These are phyloP conservation scores for Capronia epimyces DNA, from an alignment of 2,329 filamentous ascomycete species.

Conservation along the genomic window DNA sequence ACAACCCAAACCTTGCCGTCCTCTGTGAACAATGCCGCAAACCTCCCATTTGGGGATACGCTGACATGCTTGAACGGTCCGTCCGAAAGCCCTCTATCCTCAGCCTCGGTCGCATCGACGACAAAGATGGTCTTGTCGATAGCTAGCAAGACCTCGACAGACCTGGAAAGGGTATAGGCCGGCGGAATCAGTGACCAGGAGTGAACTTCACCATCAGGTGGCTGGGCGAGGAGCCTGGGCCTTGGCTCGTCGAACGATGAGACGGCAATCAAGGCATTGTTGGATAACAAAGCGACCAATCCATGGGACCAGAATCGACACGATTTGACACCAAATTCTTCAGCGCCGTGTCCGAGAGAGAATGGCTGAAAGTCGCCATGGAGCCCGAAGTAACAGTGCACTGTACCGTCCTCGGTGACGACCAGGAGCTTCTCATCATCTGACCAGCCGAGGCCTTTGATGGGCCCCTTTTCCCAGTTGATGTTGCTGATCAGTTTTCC, in stretches of 20 bases:
- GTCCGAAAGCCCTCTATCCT: slow-evolving; percentile 84
- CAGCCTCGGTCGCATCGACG: slow-evolving; percentile 80
- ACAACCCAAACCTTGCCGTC: slow-evolving; percentile 87
- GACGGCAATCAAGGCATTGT: slow-evolving; percentile 83
- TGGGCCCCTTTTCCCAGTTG: slow-evolving; percentile 80
- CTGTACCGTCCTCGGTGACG: slow-evolving; percentile 81
- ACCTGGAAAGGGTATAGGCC: slow-evolving; percentile 79
- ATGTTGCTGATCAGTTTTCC: slow-evolving; percentile 82
- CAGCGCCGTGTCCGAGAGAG: slow-evolving; percentile 80
- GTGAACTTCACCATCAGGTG: slow-evolving; percentile 71
- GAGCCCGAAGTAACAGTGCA: slow-evolving; percentile 84
- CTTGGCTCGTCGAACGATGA: slow-evolving; percentile 84
- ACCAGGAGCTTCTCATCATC: slow-evolving; percentile 90
- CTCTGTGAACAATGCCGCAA: slow-evolving; percentile 78
- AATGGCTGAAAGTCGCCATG: slow-evolving; percentile 94
- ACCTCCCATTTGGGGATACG: slow-evolving; percentile 85
- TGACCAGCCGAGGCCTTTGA: slow-evolving; percentile 90
- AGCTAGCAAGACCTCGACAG: slow-evolving; percentile 85
- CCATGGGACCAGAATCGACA: slow-evolving; percentile 88
- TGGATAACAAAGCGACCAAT: slow-evolving; percentile 85
- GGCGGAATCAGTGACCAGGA: slow-evolving; percentile 89
- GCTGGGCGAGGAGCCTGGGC: slow-evolving; percentile 70
- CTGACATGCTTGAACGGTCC: slow-evolving; percentile 87
- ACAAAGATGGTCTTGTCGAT: slow-evolving; percentile 79
- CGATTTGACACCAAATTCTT: slow-evolving; percentile 79